Percentiles rank a stretch among this genome's conserved stretches.
Conservation (phyloP, 805 yeast species). For the Myxozyma sirexii region DNA sequence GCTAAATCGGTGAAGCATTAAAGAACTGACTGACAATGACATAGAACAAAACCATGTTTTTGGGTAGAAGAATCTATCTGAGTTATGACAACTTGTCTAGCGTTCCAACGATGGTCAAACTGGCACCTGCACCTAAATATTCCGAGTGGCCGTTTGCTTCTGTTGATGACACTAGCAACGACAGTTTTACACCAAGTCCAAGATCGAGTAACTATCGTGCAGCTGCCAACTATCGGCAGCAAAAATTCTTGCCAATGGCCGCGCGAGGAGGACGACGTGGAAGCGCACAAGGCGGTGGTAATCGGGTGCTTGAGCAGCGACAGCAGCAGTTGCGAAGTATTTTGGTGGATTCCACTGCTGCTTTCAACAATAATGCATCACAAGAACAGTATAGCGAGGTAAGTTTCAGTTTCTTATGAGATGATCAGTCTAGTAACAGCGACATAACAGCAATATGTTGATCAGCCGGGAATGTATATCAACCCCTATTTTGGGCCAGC, state of each 20-base stretch:
- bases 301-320: neutral
- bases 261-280: neutral
- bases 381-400: neutral
- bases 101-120: constrained; percentile 25
- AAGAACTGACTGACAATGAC: neutral
- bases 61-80: constrained; percentile 28
- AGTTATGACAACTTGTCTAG: constrained; percentile 25
- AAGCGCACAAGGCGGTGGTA: neutral
- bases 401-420: neutral
- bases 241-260: neutral
- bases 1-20: no score
- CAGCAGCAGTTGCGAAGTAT: neutral
- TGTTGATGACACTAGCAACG: neutral
- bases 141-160: constrained; percentile 6
- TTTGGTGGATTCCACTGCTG: constrained; percentile 1
- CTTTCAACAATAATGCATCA: constrained; percentile 1
- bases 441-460: neutral
- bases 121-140: constrained; percentile 33
- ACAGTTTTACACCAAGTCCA: neutral
- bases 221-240: neutral
- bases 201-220: neutral
- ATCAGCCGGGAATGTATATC: neutral
- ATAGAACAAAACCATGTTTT: constrained; percentile 28
- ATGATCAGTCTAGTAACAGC: no score
- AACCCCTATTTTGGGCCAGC: neutral